Evolutionary conservation across 148 eudicot genomes (phyloP), one percentile per base, ranked within the genome.

Genomic region (Diospyros lotus): DNA sequence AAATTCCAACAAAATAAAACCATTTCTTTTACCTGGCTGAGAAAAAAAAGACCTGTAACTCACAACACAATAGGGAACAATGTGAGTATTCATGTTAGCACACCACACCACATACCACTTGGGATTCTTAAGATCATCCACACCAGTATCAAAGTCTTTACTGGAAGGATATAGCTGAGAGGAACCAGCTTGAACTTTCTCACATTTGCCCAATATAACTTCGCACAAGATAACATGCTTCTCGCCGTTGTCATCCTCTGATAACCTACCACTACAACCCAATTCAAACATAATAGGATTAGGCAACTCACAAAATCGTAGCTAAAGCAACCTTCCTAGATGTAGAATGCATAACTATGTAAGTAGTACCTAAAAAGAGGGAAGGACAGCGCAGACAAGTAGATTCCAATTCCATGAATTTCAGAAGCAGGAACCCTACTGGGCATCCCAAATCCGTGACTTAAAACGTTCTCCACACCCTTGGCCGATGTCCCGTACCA

Each of bases 21-120:
- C 14, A 52, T 50, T 51, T 4, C n/a, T 1, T 11, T 28, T 78
- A 90, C 94, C 94, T 75, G 69, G 67, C n/a, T 43, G 50, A 66
- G 38, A 4, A 62, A 56, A 38, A n/a, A 84, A 75, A 71, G 83
- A 74, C 69, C 77, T 85, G 83, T 82, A 88, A 82, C 89, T 90
- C 44, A 90, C 83, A 41, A 90, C 82, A 53, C 81, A 87, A 69
- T 86, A 89, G 0, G 97, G 97, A 46, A 87, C 80, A 70, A 91
- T 89, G 74, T 83, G 89, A 4, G 87, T 87, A 69, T 86, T 89
- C 97, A 89, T 89, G 70, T 85, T 87, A 28, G 80, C 67, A 38
- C 67, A 60, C 97, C 97, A 91, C 39, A 89, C 87, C 18, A 88
- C 80, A 45, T 81, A 87, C 86, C 84, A 84, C 53, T 83, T 89